These are phyloP conservation scores for Termitomyces sp. DNA, from an alignment of 768 basidiomycete genomes.

Conservation along the genomic window DNA sequence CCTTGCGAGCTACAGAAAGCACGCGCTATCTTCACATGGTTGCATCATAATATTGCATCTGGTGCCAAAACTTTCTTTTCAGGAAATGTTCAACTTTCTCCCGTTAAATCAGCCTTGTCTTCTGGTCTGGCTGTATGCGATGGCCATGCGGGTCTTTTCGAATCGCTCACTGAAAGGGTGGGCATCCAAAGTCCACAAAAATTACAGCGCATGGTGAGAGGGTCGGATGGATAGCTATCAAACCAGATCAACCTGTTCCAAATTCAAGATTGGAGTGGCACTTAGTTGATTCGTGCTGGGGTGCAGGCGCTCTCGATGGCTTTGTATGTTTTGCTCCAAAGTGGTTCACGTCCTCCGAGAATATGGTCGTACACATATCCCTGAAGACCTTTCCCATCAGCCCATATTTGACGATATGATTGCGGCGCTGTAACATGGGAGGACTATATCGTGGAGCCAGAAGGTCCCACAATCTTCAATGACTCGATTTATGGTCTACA, in stretches of 20 bases:
- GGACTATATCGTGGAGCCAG: conserved; percentile 38
- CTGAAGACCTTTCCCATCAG: conserved; percentile 38
- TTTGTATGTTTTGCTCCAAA: conserved; percentile 29
- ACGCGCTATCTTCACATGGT: conserved; percentile 42
- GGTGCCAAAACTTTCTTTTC: conserved; percentile 39
- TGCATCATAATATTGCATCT: conserved; percentile 42
- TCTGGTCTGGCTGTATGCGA: conserved; percentile 46
- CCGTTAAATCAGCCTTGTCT: conserved; percentile 32
- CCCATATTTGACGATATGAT: conserved; percentile 31
- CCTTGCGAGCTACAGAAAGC: conserved; percentile 44
- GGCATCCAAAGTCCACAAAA: conserved; percentile 34
- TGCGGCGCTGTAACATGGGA: conserved; percentile 37
- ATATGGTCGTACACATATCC: conserved; percentile 41
- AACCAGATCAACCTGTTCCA: conserved; percentile 25
- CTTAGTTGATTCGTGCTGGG: conserved; percentile 45
- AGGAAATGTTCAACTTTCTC: conserved; percentile 30
- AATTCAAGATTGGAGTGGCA: conserved; percentile 39
- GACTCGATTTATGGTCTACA: conserved; percentile 25
- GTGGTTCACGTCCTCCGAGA: conserved; percentile 39
- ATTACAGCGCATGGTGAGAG: conserved; percentile 45
- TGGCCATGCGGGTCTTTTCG: conserved; percentile 43
- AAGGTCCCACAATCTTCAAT: conserved; percentile 29
- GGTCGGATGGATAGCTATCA: conserved; percentile 30
- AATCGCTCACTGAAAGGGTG: conserved; percentile 30
- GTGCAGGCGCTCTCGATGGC: conserved; percentile 37